Base-by-base conservation (phyloP, 2,329 filamentous ascomycete species). In the Aspergillus viridinutans region DNA sequence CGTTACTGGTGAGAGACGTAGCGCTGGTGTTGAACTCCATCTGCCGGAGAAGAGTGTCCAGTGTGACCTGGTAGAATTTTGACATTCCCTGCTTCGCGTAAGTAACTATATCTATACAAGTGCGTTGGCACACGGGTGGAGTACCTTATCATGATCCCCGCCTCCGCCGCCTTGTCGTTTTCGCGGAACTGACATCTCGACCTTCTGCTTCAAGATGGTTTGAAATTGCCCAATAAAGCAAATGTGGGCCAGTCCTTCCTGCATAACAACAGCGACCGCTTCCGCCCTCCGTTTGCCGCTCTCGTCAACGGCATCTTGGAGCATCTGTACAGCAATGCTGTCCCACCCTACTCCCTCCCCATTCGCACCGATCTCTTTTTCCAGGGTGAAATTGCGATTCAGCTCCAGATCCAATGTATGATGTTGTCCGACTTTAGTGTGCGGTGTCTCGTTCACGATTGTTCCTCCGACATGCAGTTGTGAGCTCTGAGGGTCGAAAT, bases 251-350 rank as follows among this genome's bases (percentile, higher is more conserved):
- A 81, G 53, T 1, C 77, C 79, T 61, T 97, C 93, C 67, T 96
- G 90, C 89, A 99, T 93, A 25, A 97, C 90, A 0, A 97, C 88
- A 0, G 94, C 93, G 55, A 92, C 90, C 20, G 96, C 83, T 60
- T 93, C 89, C 1, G 91, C 92, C 60, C 89, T 86, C 67, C 88
- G 87, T 62, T 90, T 88, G 3, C 74, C 74, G 1, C 74, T 65
- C 64, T 90, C 85, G 65, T 90, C 87, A 14, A 93, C 82, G 0
- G 92, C 88, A 71, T 96, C 90, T 56, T 84, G 81, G 10, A 99
- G 82, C 49, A 90, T 88, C 58, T 90, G 86, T 50, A 88, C 78
- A 3, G 92, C 90, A 10, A 99, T 86, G 64, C 89, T 92, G 74
- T 99, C 94, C 94, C 94, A 99, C 45, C 92, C 84, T 40, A 71